A percentile compares a stretch with the other conserved stretches of the same genome.
Evolutionary conservation across 2,329 filamentous ascomycete species (phyloP).

Genomic region (Rachicladosporium sp.): DNA sequence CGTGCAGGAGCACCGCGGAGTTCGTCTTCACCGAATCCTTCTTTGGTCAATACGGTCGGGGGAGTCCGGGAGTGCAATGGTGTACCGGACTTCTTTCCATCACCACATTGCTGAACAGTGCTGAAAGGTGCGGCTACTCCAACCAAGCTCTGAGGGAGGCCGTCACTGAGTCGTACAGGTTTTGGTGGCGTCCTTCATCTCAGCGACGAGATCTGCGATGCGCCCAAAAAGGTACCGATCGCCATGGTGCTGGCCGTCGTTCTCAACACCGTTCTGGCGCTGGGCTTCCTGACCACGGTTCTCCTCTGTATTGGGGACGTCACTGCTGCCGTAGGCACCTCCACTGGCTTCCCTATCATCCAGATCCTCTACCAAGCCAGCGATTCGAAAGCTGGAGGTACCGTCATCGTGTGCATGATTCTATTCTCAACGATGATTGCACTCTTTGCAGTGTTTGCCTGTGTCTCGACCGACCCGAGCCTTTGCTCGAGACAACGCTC

Average conservation of each 20-base stretch:
- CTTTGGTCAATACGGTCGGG: too few relatives aligned
- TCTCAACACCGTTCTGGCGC: constrained; percentile 29
- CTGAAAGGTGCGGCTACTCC: too few relatives aligned
- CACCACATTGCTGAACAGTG: too few relatives aligned
- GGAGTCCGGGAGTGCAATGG: too few relatives aligned
- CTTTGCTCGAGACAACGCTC: neutral
- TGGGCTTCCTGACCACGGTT: constrained; percentile 30
- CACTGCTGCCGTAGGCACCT: constrained; percentile 8
- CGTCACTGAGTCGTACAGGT: too few relatives aligned
- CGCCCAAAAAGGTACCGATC: constrained; percentile 20
- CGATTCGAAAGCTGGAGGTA: neutral
- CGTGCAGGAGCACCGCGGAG: constrained; percentile 20
- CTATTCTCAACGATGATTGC: constrained; percentile 1
- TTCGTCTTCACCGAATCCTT: constrained; percentile 24
- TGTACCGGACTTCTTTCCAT: too few relatives aligned
- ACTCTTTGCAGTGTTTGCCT: constrained; percentile 1
- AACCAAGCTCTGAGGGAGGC: too few relatives aligned
- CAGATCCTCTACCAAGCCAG: constrained; percentile 13
- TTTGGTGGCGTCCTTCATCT: constrained; percentile 3
- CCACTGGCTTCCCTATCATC: constrained; percentile 16
- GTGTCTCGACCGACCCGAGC: constrained; percentile 3
- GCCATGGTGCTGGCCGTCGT: constrained; percentile 30
- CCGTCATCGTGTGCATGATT: constrained; percentile 1
- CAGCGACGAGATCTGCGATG: constrained; percentile 20
- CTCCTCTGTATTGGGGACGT: constrained; percentile 31